phyloP scores from a whole-genome alignment of 2,329 filamentous ascomycete genomes.

The Sporothrix euskadiensis region DNA sequence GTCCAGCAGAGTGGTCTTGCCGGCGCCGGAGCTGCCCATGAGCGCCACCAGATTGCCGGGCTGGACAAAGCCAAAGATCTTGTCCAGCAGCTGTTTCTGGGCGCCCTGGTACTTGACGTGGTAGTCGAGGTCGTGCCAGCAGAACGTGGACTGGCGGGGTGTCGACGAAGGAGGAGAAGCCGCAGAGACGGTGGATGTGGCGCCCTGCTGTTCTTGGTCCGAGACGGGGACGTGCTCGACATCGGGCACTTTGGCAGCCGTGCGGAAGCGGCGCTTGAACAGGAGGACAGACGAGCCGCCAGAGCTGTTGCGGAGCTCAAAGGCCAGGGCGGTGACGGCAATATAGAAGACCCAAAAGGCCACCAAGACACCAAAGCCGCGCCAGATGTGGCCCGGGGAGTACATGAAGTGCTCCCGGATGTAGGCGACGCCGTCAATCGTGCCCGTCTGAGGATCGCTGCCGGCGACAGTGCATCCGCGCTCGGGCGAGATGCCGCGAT shows the following conservation, averaged over 20 bases:
- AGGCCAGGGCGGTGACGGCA: slow-evolving; percentile 54
- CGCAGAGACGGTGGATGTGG: slow-evolving; percentile 38
- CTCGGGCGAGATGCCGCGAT: not conserved
- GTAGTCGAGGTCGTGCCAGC: slow-evolving; percentile 72
- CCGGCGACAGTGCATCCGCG: slow-evolving; percentile 24
- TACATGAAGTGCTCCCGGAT: slow-evolving; percentile 56
- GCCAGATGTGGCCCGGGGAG: slow-evolving; percentile 61
- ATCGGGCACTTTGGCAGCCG: not conserved
- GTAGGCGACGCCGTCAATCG: slow-evolving; percentile 59
- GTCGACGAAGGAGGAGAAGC: not conserved
- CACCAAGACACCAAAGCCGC: slow-evolving; percentile 75
- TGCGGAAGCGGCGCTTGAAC: slow-evolving; percentile 29
- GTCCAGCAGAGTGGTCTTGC: slow-evolving; percentile 83
- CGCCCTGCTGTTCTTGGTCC: not conserved
- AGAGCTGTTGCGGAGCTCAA: slow-evolving; percentile 62
- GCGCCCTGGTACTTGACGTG: slow-evolving; percentile 60
- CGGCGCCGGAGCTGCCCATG: slow-evolving; percentile 81
- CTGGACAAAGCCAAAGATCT: slow-evolving; percentile 82
- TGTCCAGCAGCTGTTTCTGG: slow-evolving; percentile 71
- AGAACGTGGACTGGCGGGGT: slow-evolving; percentile 63
- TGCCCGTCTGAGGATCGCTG: slow-evolving; percentile 30
- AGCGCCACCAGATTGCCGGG: slow-evolving; percentile 75
- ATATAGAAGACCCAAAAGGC: slow-evolving; percentile 61
- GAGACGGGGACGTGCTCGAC: not conserved
- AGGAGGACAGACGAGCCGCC: slow-evolving; percentile 39